phyloP scores from a whole-genome alignment of 2,329 filamentous ascomycete genomes.

The Xylariales sp. region DNA sequence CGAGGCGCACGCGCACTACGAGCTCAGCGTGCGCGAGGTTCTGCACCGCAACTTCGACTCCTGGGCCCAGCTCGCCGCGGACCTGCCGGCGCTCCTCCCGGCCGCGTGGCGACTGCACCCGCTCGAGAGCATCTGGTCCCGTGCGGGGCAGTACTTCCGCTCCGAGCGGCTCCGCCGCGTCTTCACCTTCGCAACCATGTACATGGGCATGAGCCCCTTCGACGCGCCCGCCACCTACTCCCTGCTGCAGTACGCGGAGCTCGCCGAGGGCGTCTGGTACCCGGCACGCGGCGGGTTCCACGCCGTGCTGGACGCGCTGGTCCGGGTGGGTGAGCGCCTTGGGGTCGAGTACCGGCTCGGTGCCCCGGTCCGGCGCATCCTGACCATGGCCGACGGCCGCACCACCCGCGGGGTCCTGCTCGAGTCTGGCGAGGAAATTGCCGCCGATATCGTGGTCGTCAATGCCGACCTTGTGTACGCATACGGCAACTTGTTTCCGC shows the following conservation, averaged over 20 bases:
- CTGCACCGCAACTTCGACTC: conserved; percentile 64
- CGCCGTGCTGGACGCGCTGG: conserved; percentile 58
- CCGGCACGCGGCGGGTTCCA: conserved; percentile 69
- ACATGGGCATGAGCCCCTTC: conserved; percentile 77
- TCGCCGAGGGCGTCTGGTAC: conserved; percentile 75
- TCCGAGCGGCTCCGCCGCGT: conserved; percentile 65
- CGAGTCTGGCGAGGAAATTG: conserved; percentile 50
- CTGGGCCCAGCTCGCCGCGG: conserved; percentile 50
- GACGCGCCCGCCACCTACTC: conserved; percentile 72
- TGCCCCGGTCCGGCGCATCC: conserved; percentile 51
- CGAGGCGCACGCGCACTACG: conserved; percentile 67
- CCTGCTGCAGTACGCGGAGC: conserved; percentile 69
- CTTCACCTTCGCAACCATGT: conserved; percentile 78
- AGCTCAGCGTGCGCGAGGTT: conserved; percentile 62
- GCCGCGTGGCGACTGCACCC: conserved; percentile 61
- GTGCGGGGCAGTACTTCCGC: conserved; percentile 64
- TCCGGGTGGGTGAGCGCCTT: conserved; percentile 55
- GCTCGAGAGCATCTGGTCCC: conserved; percentile 64
- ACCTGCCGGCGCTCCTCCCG: conserved; percentile 53
- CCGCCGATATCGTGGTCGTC: conserved; percentile 63
- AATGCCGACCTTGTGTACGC: conserved; percentile 74
- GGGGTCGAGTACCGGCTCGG: conserved; percentile 61
- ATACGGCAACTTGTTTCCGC: conserved; percentile 65
- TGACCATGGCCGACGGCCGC: conserved; percentile 46
- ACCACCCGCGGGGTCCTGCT: conserved; percentile 57